Percentiles rank a stretch among this genome's conserved stretches.
These are phyloP conservation scores for Sphaerobolus stellatus DNA, from an alignment of 1,284 basidiomycete species.

Conservation along the genomic window DNA sequence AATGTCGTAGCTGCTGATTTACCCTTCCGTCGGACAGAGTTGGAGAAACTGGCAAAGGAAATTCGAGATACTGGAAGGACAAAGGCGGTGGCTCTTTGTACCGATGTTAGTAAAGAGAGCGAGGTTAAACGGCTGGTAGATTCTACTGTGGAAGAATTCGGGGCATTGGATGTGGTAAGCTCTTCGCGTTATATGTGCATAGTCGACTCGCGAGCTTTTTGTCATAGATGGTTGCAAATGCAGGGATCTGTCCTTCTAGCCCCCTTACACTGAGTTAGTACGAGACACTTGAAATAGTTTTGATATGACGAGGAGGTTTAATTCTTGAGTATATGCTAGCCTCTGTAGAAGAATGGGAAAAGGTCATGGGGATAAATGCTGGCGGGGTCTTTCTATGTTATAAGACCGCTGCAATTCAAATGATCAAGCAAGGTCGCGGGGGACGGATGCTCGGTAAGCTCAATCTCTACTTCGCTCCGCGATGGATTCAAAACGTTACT, in stretches of 20 bases:
- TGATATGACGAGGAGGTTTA: background rate
- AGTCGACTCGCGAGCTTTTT: background rate
- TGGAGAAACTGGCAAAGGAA: slow-evolving; percentile 31
- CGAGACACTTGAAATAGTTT: too few relatives aligned
- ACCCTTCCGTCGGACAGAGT: slow-evolving; percentile 22
- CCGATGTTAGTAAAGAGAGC: slow-evolving; percentile 55
- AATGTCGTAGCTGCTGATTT: slow-evolving; percentile 41
- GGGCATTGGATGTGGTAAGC: slow-evolving; percentile 11
- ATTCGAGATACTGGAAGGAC: slow-evolving; percentile 31
- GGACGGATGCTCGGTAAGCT: slow-evolving; percentile 23
- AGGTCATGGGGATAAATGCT: slow-evolving; percentile 17
- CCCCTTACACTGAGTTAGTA: too few relatives aligned
- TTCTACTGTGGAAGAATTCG: slow-evolving; percentile 48
- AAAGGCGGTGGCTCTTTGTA: slow-evolving; percentile 27
- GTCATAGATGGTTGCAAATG: background rate
- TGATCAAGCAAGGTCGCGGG: slow-evolving; percentile 20
- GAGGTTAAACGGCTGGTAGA: slow-evolving; percentile 84
- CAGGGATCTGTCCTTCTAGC: background rate
- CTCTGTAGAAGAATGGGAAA: slow-evolving; percentile 16
- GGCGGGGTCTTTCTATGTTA: slow-evolving; percentile 19
- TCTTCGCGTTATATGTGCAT: background rate
- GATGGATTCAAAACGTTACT: background rate
- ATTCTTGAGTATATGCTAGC: slow-evolving; percentile 6
- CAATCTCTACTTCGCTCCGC: background rate
- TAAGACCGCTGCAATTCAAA: slow-evolving; percentile 18